Base-by-base conservation (phyloP, 164 flowering plant genomes). In the Taxillus chinensis region DNA sequence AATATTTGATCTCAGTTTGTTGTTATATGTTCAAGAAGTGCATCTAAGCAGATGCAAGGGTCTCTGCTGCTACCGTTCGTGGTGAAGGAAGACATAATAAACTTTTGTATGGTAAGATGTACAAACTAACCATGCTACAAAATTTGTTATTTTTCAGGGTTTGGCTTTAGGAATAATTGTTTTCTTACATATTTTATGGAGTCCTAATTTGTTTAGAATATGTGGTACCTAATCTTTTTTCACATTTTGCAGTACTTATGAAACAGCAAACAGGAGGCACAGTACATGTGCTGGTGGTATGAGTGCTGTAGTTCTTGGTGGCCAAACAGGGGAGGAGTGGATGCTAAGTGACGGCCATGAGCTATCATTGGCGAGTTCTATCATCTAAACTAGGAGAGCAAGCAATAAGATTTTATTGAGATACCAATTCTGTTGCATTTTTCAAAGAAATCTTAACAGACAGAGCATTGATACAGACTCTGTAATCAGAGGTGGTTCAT, bases 311-410 rank as follows among this genome's bases (percentile, higher is more conserved):
- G 96, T 92, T 69, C 87, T 92, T 57, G 96, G 95, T 14, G 95
- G 98, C 41, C 95, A 92, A 66, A 89, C 95, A 11, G 95, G 96
- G 55, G 95, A 92, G 67, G 98, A 92, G 68, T 89, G 98, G 96
- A 86, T 86, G 92, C 80, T 92, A 37, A 79, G 84, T 61, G 96
- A 89, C 67, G 68, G 86, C 61, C 95, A 91, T 63, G 95, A 91
- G 74, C 73, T 91, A 55, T 86, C 92, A 3, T 76, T 91, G 68
- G 86, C 82, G 7, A 83, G 83, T 72, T 72, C 76, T 41, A 65
- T 74, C 27, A 64, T 69, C 71, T 76, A 63, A 73, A 61, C 37
- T 13, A 48, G 43, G n/a, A 8, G 60, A n/a, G 17, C n/a, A n/a
- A n/a, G n/a, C n/a, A n/a, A n/a, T n/a, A n/a, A n/a, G n/a, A n/a